Base-by-base conservation (phyloP, 345 rosid genomes). In the Eucalyptus curtisii region DNA sequence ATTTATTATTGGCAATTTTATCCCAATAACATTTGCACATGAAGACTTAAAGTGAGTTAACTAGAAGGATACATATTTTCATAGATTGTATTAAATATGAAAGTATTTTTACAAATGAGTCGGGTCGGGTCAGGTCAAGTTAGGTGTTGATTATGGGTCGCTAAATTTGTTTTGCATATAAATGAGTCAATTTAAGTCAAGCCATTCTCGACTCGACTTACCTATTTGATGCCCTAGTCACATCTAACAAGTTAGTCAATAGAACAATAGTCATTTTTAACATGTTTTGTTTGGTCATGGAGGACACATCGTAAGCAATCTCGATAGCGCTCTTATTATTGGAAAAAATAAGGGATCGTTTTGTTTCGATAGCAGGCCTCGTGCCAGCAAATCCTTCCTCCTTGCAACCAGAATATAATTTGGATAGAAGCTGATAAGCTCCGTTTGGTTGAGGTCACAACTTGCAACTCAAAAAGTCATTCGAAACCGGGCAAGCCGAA, bases 141-240 rank as follows among this genome's bases (percentile, higher is more conserved):
- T 44, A 24, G 2, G 4, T 52, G 24, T 52, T 19, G 55, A 19
- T 52, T 52, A 1, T 55, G 5, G 27, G 5, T 10, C 0, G 5
- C 27, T 55, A 9, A 55, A 52, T 52, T 52, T 55, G 5, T 55
- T 20, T 55, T 24, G 12, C 0, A 55, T 24, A 55, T 22, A 24
- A 55, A 24, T 24, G 24, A 24, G 5, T 55, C 5, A 55, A 24
- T 55, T 4, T 24, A 10, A 24, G 61, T 55, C 13, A 5, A 5
- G 13, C 6, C 27, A 55, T 55, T 55, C 27, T 55, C 0, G 1
- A 55, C 61, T 24, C 1, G 13, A 20, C 61, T 55, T 55, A 8
- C 30, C 3, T 10, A 55, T 55, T 55, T 55, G 61, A 8, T 24
- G 30, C 30, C 0, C 0, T 55, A 7, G 76, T 64, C 76, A n/a